phyloP scores from a whole-genome alignment of 2,329 filamentous ascomycete species.

The Fusarium tricinctum region DNA sequence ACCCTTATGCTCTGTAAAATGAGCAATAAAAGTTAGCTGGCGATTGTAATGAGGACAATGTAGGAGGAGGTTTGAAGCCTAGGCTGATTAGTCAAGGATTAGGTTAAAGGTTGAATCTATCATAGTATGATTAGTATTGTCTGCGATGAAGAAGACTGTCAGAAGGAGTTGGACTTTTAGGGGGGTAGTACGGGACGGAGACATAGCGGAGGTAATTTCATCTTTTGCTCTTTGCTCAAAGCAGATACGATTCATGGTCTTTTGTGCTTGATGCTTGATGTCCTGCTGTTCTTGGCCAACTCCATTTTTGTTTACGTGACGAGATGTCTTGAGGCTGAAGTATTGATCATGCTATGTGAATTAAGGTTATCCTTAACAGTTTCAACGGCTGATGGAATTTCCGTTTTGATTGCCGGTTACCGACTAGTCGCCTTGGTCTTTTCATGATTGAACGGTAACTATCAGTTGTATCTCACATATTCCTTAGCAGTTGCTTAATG shows the following conservation, averaged over 20 bases:
- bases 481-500: not conserved
- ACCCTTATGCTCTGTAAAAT: conserved; percentile 77
- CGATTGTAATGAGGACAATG: conserved; percentile 24
- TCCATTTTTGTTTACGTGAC: not conserved
- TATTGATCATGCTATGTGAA: not conserved
- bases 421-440: not conserved
- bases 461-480: not conserved
- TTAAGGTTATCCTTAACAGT: not conserved
- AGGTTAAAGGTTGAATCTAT: conserved; percentile 20
- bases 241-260: conserved; percentile 10
- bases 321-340: too few relatives aligned
- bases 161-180: conserved; percentile 39
- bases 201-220: conserved; percentile 44
- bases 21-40: conserved; percentile 31
- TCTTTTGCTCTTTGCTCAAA: conserved; percentile 36
- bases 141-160: conserved; percentile 27
- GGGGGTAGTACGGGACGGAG: conserved; percentile 18
- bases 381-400: not conserved
- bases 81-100: conserved; percentile 22
- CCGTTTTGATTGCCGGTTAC: not conserved
- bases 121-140: conserved; percentile 25
- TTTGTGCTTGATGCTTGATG: conserved; percentile 8
- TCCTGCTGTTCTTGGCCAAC: not conserved
- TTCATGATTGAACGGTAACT: not conserved
- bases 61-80: conserved; percentile 23